Base-by-base conservation (phyloP, 768 basidiomycete species). In the Lactarius quietus region DNA sequence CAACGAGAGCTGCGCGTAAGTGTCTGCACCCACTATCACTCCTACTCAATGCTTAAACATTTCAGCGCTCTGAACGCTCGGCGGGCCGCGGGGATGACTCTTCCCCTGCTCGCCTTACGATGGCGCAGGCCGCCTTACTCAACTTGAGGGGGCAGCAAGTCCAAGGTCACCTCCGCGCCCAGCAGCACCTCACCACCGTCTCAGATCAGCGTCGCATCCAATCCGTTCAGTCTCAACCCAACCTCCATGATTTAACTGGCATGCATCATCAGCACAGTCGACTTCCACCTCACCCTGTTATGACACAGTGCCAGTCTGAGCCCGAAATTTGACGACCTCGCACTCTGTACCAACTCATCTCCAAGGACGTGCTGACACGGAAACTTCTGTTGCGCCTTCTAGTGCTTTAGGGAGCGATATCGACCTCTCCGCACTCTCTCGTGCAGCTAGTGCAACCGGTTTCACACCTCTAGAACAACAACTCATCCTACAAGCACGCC, bases 101-200 rank as follows among this genome's bases (percentile, higher is more conserved):
- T 48, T 84, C 87, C 10, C 85, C 87, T 4, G 81, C 82, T 14
- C 81, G 86, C 20, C 75, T 92, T 33, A 89, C 89, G 7, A 90
- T 92, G 68, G 90, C 90, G 0, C 89, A 90, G 70, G 90, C 90
- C 6, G 83, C 90, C 1, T 74, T 92, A 28, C 82, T 92, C 61
- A 92, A 90, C 71, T 80, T 91, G 51, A 87, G 83, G 61, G 90
- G 90, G 7, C 84, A 87, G 60, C 86, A 89, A 26, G 72, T 72
- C 63, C 79, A 76, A 70, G 66, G 68, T 26, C 70, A 43, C 20
- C 61, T 53, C 51, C 70, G 57, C n/a, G 51, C 58, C 23, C 68
- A 56, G 53, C 69, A 60, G 41, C 51, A 57, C 39, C n/a, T 52
- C 31, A 28, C 54, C 41, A 64, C 65, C 63, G 17, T 62, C 72